These are phyloP conservation scores for Piper betle DNA, from an alignment of 164 flowering plant species.

Conservation along the genomic window DNA sequence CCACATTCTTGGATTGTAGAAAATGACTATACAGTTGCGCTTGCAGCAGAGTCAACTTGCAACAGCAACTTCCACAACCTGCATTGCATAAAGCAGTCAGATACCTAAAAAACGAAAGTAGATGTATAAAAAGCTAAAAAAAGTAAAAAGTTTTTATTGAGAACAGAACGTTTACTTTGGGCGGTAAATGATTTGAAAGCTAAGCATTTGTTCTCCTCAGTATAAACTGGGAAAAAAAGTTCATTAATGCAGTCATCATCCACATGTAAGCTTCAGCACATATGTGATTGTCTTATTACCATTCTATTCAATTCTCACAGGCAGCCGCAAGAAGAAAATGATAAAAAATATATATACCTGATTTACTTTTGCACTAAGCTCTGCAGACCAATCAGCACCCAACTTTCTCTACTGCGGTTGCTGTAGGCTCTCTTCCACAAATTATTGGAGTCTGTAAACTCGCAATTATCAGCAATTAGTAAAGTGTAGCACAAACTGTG, in stretches of 20 bases:
- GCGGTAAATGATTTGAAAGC: constrained; percentile 92
- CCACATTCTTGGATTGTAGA: constrained; percentile 90
- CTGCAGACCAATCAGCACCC: constrained; percentile 70
- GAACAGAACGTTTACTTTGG: constrained; percentile 46
- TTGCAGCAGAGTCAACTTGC: constrained; percentile 93
- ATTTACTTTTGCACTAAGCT: constrained; percentile 84
- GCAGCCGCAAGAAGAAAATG: too few relatives aligned
- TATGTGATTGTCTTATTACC: background rate
- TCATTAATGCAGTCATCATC: background rate
- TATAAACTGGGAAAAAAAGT: constrained; percentile 55
- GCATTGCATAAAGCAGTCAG: constrained; percentile 11
- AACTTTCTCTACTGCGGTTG: constrained; percentile 62
- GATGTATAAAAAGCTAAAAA: background rate
- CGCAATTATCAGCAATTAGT: background rate
- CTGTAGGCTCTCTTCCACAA: constrained; percentile 88
- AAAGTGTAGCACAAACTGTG: constrained; percentile 25
- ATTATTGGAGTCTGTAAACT: constrained; percentile 60
- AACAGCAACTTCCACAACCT: constrained; percentile 97
- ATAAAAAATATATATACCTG: constrained; percentile 40
- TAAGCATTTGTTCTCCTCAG: constrained; percentile 91
- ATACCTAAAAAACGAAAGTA: background rate
- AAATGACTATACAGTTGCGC: constrained; percentile 74
- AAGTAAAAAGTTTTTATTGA: background rate
- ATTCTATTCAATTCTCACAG: too few relatives aligned
- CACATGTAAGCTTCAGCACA: background rate